A percentile compares a stretch with the other conserved stretches of the same genome.
Conservation (phyloP, 2,329 filamentous ascomycete genomes). For the Botrytis galanthina region DNA sequence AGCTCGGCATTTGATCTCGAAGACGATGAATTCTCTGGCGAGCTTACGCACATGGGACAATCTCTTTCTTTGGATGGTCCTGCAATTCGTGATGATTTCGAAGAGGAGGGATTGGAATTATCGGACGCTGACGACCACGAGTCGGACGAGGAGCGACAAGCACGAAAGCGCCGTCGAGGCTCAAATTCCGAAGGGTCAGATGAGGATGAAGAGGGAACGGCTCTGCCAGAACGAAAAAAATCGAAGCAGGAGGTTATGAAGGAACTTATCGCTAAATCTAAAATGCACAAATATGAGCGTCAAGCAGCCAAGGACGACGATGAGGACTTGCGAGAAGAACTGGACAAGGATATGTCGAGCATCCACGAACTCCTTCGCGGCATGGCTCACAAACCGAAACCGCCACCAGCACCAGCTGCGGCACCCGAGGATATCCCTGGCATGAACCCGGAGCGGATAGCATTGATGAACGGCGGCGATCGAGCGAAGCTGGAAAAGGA, state of each 20-base stretch:
- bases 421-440: slow-evolving; percentile 41
- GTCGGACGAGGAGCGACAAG: slow-evolving; percentile 53
- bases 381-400: slow-evolving; percentile 51
- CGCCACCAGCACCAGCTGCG: slow-evolving; percentile 42
- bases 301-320: slow-evolving; percentile 92
- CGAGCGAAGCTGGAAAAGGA: slow-evolving; percentile 74
- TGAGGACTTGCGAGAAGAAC: slow-evolving; percentile 76
- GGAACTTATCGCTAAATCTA: slow-evolving; percentile 96
- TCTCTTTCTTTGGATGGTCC: slow-evolving; percentile 62
- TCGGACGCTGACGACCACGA: slow-evolving; percentile 57
- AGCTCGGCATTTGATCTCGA: slow-evolving; percentile 86
- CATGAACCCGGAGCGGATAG: slow-evolving; percentile 63
- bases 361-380: slow-evolving; percentile 69
- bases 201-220: slow-evolving; percentile 50
- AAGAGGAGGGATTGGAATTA: slow-evolving; percentile 67
- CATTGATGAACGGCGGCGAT: slow-evolving; percentile 58
- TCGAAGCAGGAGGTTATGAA: slow-evolving; percentile 97
- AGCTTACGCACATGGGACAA: slow-evolving; percentile 81
- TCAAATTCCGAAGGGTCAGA: slow-evolving; percentile 48
- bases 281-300: slow-evolving; percentile 89
- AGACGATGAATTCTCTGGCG: slow-evolving; percentile 66
- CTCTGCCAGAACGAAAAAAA: slow-evolving; percentile 80
- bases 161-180: slow-evolving; percentile 56
- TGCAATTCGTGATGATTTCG: slow-evolving; percentile 67
- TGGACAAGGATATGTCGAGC: slow-evolving; percentile 79